Base-by-base conservation (phyloP, 352 stramenopile species). In the Globisporangium recalcitrans region DNA sequence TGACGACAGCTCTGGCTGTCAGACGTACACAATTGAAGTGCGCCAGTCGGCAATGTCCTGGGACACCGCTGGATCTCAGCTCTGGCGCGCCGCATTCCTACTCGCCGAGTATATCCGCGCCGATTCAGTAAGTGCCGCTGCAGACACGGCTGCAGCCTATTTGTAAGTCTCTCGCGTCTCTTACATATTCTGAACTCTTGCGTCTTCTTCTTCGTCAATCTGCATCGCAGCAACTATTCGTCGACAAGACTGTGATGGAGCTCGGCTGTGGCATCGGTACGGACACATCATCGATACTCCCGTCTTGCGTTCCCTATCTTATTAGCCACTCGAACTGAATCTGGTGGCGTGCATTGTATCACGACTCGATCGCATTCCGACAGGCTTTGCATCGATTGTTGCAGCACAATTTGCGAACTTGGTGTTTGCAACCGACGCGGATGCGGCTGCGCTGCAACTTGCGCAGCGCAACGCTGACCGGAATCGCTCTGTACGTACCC, bases 1-100 rank as follows among this genome's bases (percentile, higher is more conserved):
- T 44, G 56, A 27, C 27, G 40, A 21, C 11, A 52, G 24, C 4
- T n/a, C 47, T 2, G 24, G 32, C 14, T 19, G 48, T 1, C 48
- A 29, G 48, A 24, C 54, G 7, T 72, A 70, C 36, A 26, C 73
- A 1, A 55, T 80, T 49, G 64, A 71, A 52, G 64, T 63, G 29
- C 46, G 46, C 19, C 63, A 44, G 47, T 48, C 24, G 3, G 58
- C 46, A 1, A 73, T 53, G 24, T 58, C 70, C 24, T 81, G 72
- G 70, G 42, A 77, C 31, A 63, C 64, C 32, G 72, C 74, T 19
- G 72, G 76, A 14, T 71, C 72, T 21, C 74, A 85, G 48, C 60
- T 83, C 51, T 83, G 82, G 79, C 72, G 77, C 31, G 79, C 74
- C 52, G 78, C 82, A 24, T 71, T 89, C 24, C 59, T 89, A 21